Evolutionary conservation across 768 basidiomycete species (phyloP), one percentile per base, ranked within the genome.

Genomic region (Coprinellus aureogranulatus): DNA sequence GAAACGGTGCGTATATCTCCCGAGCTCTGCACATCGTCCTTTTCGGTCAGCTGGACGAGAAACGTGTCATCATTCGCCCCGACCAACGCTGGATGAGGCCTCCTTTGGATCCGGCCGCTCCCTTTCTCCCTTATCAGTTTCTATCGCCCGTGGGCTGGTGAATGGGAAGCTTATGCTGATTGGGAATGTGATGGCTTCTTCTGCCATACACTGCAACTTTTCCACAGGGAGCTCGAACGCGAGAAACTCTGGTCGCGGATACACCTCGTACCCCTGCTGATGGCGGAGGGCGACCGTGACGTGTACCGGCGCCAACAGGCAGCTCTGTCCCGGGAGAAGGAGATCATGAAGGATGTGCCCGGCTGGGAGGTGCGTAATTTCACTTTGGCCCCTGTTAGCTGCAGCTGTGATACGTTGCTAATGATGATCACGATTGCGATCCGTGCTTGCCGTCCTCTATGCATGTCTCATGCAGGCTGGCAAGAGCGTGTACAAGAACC

Each of bases 231-330:
- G 77, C 80, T 98, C 41, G 80, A 89, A 70, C 83, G 96, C 61
- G 96, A 99, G 77, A 89, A 90, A 74, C 85, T 86, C 34, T 98
- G 96, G 96, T 91, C 94, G 58, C 85, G 96, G 61, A 94, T 99
- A 68, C 87, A 98, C 77, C 83, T 97, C 31, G 88, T 94, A 30
- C 97, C 96, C 10, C 71, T 98, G 57, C 81, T 99, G 46, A 80
- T 95, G 64, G 96, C 96, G 39, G 96, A 99, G 71, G 87, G 87
- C 3, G 96, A 99, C 76, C 88, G 97, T 55, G 93, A 95, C 70
- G 79, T 81, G 55, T 94, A 91, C 77, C 81, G 92, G 59, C 84
- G 92, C 39, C 76, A 87, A 66, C 83, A 87, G 67, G 93, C 91
- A n/a, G 86, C 85, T 49, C 51, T 88, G 54, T 87, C 77, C 26